Percentiles rank a stretch among this genome's conserved stretches.
phyloP scores from a whole-genome alignment of 352 stramenopile species.

The Phytophthora pini region DNA sequence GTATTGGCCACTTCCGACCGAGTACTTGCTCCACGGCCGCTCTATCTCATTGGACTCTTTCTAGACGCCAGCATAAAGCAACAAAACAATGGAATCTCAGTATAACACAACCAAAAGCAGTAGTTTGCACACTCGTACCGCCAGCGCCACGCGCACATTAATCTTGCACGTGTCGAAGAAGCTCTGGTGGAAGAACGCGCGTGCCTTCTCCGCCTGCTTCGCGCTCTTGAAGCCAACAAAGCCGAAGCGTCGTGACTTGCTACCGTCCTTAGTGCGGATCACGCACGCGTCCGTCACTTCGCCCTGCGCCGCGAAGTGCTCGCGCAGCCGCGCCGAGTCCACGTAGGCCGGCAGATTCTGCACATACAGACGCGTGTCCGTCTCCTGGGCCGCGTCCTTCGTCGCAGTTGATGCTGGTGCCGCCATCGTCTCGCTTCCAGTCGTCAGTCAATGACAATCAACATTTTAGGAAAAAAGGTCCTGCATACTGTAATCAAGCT shows the following conservation, averaged over 20 bases:
- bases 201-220: conserved; percentile 61
- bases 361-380: conserved; percentile 74
- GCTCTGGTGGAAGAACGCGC: conserved; percentile 81
- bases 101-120: conserved; percentile 1
- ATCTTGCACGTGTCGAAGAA: conserved; percentile 93
- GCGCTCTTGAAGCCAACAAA: conserved; percentile 86
- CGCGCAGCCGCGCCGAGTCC: conserved; percentile 72
- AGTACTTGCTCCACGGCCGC: conserved; percentile 92
- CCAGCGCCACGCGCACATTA: conserved; percentile 82
- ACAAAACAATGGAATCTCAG: conserved; percentile 12
- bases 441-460: conserved; percentile 9
- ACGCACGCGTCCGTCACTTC: conserved; percentile 92
- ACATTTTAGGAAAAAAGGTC: too few species aligned
- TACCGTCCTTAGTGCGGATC: conserved; percentile 89
- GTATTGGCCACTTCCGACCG: conserved; percentile 81
- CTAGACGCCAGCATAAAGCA: conserved; percentile 29
- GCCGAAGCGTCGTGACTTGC: conserved; percentile 83
- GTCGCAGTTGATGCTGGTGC: conserved; percentile 16
- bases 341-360: conserved; percentile 86
- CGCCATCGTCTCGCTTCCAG: conserved; percentile 40
- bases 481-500: too few species aligned
- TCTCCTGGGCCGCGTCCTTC: conserved; percentile 20
- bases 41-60: conserved; percentile 65
- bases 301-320: conserved; percentile 78
- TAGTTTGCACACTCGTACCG: conserved; percentile 36